Evolutionary conservation across 169 alveolate genomes (phyloP).

Genomic region (Plasmodium blacklocki): DNA sequence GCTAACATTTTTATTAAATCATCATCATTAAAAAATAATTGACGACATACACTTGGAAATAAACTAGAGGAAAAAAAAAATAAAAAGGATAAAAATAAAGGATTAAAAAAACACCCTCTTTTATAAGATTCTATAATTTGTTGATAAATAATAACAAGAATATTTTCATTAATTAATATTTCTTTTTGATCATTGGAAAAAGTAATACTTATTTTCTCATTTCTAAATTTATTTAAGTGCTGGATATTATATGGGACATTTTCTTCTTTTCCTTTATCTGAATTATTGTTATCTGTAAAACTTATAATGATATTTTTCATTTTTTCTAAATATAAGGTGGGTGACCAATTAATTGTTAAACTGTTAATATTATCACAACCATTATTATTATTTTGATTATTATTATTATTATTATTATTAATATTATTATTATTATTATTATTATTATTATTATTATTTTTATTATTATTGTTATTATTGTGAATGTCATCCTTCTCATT

Average conservation of each 20-base stretch:
- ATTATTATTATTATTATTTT: too few species aligned
- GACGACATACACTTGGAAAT: slow-evolving; percentile 39
- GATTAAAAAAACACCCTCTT: slow-evolving; percentile 40
- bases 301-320: slow-evolving; percentile 2
- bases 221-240: slow-evolving; percentile 2
- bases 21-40: slow-evolving; percentile 19
- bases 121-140: slow-evolving; percentile 59
- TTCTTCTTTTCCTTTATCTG: background rate
- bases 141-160: slow-evolving; percentile 12
- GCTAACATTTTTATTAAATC: slow-evolving; percentile 45
- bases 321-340: background rate
- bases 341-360: too few species aligned
- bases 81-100: slow-evolving; percentile 45
- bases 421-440: too few species aligned
- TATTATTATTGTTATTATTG: too few species aligned
- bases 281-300: background rate
- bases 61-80: slow-evolving; percentile 54
- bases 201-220: slow-evolving; percentile 25
- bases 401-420: too few species aligned
- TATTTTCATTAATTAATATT: slow-evolving; percentile 6
- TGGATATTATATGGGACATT: background rate
- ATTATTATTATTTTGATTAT: background rate
- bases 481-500: too few species aligned
- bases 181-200: slow-evolving; percentile 5
- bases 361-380: background rate